Percentiles rank a stretch among this genome's conserved stretches.
Conservation (phyloP, 2,329 filamentous ascomycete genomes). For the Trichophyton schoenleinii region DNA sequence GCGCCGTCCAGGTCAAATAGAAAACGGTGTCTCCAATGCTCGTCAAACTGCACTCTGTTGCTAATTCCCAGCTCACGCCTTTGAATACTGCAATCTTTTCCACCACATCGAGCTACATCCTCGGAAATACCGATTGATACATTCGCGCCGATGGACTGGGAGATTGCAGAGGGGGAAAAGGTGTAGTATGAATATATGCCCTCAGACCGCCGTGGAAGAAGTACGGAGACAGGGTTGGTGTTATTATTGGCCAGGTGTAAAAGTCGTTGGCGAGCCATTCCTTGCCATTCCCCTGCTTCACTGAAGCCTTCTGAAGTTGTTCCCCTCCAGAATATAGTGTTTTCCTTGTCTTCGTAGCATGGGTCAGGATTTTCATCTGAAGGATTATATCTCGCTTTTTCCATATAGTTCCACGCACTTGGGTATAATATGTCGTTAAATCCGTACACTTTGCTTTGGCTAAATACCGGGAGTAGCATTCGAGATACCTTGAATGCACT, state of each 20-base stretch:
- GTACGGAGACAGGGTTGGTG: conserved; percentile 40
- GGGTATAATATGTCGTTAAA: conserved; percentile 71
- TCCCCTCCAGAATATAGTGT: conserved; percentile 58
- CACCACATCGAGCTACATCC: conserved; percentile 44
- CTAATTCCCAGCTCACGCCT: conserved; percentile 40
- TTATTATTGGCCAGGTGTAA: conserved; percentile 52
- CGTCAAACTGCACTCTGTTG: conserved; percentile 38
- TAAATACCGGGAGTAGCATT: conserved; percentile 61
- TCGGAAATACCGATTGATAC: conserved; percentile 48
- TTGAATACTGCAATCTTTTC: conserved; percentile 42
- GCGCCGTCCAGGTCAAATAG: conserved; percentile 60
- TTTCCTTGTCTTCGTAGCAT: conserved; percentile 49
- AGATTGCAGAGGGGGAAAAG: conserved; percentile 29
- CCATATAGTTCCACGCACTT: conserved; percentile 48
- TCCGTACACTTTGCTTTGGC: conserved; percentile 56
- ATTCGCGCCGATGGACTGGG: conserved; percentile 41
- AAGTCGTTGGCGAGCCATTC: conserved; percentile 57
- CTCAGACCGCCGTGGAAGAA: conserved; percentile 37
- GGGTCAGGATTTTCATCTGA: conserved; percentile 40
- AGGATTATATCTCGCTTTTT: conserved; percentile 43
- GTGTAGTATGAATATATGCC: conserved; percentile 43
- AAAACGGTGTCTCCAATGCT: conserved; percentile 54
- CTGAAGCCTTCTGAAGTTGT: conserved; percentile 46
- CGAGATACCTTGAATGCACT: conserved; percentile 50
- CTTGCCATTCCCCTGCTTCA: conserved; percentile 48